Percentiles rank a stretch among this genome's conserved stretches.
phyloP scores from a whole-genome alignment of 2,329 filamentous ascomycete species.

The Mycogone perniciosa region DNA sequence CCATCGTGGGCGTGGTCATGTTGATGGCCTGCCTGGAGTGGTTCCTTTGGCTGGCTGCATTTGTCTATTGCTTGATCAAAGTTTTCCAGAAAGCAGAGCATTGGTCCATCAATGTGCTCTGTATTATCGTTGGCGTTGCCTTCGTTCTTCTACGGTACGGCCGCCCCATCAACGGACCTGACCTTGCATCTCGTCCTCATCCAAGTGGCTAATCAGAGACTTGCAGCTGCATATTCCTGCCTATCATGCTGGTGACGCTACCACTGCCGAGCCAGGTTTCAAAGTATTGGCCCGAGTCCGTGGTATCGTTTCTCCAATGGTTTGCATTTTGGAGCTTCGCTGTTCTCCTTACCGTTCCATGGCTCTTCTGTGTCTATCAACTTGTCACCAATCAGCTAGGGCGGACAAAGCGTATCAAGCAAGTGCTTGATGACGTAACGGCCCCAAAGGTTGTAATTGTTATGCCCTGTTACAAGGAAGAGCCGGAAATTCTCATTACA shows the following conservation, averaged over 20 bases:
- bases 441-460: constrained; percentile 93
- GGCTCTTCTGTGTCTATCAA: constrained; percentile 89
- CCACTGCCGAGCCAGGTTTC: constrained; percentile 70
- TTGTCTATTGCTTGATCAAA: constrained; percentile 84
- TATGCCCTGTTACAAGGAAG: constrained; percentile 95
- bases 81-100: constrained; percentile 86
- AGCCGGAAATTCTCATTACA: constrained; percentile 73
- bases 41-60: constrained; percentile 91
- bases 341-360: constrained; percentile 76
- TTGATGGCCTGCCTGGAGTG: constrained; percentile 82
- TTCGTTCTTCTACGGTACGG: constrained; percentile 71
- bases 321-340: constrained; percentile 95
- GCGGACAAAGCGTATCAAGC: constrained; percentile 72
- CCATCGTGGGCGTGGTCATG: constrained; percentile 76
- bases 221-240: constrained; percentile 72
- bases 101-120: constrained; percentile 72
- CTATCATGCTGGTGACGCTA: constrained; percentile 89
- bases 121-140: constrained; percentile 64
- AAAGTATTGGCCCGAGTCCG: constrained; percentile 60
- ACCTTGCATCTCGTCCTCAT: background rate
- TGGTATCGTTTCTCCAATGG: constrained; percentile 77
- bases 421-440: constrained; percentile 73
- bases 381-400: constrained; percentile 83
- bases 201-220: background rate
- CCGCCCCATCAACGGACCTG: too few relatives aligned